These are phyloP conservation scores for Trichoderma erinaceum DNA, from an alignment of 495 filamentous ascomycete species.

Conservation along the genomic window DNA sequence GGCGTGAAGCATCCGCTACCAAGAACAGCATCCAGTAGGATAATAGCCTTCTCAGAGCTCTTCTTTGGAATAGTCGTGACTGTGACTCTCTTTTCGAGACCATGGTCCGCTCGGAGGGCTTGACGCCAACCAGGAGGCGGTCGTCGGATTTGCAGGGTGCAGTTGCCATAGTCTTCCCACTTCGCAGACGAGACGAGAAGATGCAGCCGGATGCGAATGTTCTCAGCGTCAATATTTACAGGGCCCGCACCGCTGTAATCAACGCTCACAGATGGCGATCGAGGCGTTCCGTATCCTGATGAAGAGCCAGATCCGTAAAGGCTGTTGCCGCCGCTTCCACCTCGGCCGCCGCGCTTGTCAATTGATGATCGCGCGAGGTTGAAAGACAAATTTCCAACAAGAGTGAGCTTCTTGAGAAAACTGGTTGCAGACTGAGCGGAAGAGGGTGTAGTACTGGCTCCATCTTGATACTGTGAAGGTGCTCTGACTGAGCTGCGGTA, in stretches of 20 bases:
- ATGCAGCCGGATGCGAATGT: slow-evolving; percentile 79
- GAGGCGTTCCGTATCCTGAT: slow-evolving; percentile 46
- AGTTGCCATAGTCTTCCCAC: slow-evolving; percentile 88
- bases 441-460: slow-evolving; percentile 31
- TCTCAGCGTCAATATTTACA: slow-evolving; percentile 62
- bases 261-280: slow-evolving; percentile 48
- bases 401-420: slow-evolving; percentile 56
- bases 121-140: slow-evolving; percentile 52
- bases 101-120: slow-evolving; percentile 43
- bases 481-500: slow-evolving; percentile 51
- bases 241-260: slow-evolving; percentile 54
- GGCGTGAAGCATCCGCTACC: slow-evolving; percentile 79
- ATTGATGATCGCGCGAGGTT: slow-evolving; percentile 62
- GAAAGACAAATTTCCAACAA: slow-evolving; percentile 56
- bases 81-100: slow-evolving; percentile 77
- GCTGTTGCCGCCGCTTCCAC: slow-evolving; percentile 50
- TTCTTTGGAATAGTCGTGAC: slow-evolving; percentile 49
- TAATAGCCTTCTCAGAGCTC: slow-evolving; percentile 58
- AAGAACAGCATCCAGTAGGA: slow-evolving; percentile 77
- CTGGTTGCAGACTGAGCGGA: slow-evolving; percentile 67
- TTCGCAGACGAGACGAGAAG: slow-evolving; percentile 65
- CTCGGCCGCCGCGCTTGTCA: slow-evolving; percentile 37
- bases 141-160: slow-evolving; percentile 72
- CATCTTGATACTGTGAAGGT: slow-evolving; percentile 39
- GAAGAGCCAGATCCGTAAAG: slow-evolving; percentile 52